Evolutionary conservation across 2,329 filamentous ascomycete genomes (phyloP), one percentile per base, ranked within the genome.

Genomic region (Fusarium sp.): DNA sequence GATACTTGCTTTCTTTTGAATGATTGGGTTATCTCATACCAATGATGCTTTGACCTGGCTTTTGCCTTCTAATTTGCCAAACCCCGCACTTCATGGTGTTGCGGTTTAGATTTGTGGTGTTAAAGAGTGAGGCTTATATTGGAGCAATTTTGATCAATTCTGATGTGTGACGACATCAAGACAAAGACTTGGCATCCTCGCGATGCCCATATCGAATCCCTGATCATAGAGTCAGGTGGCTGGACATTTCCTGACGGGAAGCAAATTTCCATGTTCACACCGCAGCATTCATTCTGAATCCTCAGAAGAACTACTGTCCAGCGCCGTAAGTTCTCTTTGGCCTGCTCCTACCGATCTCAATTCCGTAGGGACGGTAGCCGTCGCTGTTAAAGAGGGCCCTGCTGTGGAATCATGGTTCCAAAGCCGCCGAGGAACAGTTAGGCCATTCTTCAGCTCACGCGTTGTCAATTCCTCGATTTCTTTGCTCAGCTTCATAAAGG

Each of bases 361-460:
- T 23, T 58, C 56, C 16, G 49, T 55, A 7, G 56, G 39, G 11
- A 58, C 30, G 4, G 56, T 45, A 8, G 56, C 56, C 23, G 56
- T 55, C 4, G 37, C 9, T 5, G 56, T 58, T 13, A 58, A 4
- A 30, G 57, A 56, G 8, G 57, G 57, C 7, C 57, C 57, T 10
- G 57, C 57, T 18, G 57, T 59, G 11, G 57, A 59, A 46, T 59
- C 57, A 25, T 46, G 30, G 3, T 56, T 59, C 14, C 19, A 7
- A 12, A 12, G 42, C 6, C 50, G 57, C 1, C 6, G 31, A 10
- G 30, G 31, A 31, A 13, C 25, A 25, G 25, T 21, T 0, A 58
- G 19, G 10, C 28, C 41, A 18, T 12, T 6, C 25, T 58, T 58
- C 9, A 58, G 23, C 12, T 58, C 56, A 5, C 10, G 28, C 13